Evolutionary conservation across 169 alveolate genomes (phyloP).

Genomic region (Perkinsus marinus): DNA sequence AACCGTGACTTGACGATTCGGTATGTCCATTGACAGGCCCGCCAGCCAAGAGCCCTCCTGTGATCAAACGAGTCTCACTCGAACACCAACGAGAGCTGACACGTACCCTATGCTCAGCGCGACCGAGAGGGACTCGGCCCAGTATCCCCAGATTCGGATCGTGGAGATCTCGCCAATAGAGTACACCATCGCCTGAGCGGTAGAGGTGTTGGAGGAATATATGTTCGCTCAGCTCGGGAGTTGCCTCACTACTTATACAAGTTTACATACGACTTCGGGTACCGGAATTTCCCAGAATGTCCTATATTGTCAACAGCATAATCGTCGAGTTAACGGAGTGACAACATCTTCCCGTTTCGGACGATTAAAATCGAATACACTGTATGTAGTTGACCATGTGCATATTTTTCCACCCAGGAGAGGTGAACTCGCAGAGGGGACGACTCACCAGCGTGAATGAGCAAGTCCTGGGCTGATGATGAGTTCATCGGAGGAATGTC

Average conservation of each 20-base stretch:
- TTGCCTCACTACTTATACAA: no score
- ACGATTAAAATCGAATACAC: no score
- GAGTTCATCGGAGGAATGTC: neutral
- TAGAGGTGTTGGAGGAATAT: no score
- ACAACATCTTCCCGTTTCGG: no score
- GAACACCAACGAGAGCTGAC: neutral
- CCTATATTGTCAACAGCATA: no score
- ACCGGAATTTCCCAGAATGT: no score
- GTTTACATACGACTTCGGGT: no score
- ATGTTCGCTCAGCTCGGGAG: no score
- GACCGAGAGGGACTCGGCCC: neutral
- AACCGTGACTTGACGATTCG: neutral
- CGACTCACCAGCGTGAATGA: neutral
- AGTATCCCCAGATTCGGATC: neutral
- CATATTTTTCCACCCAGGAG: no score
- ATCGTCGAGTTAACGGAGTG: no score
- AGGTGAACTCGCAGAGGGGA: neutral
- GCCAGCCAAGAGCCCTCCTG: neutral
- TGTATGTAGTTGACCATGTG: no score
- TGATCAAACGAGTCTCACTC: neutral
- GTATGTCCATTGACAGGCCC: neutral
- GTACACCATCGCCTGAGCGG: neutral
- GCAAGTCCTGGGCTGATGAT: neutral
- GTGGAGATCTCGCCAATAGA: neutral
- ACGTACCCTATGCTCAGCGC: neutral